These are phyloP conservation scores for Colletotrichum gigasporum DNA, from an alignment of 2,329 filamentous ascomycete genomes.

Conservation along the genomic window DNA sequence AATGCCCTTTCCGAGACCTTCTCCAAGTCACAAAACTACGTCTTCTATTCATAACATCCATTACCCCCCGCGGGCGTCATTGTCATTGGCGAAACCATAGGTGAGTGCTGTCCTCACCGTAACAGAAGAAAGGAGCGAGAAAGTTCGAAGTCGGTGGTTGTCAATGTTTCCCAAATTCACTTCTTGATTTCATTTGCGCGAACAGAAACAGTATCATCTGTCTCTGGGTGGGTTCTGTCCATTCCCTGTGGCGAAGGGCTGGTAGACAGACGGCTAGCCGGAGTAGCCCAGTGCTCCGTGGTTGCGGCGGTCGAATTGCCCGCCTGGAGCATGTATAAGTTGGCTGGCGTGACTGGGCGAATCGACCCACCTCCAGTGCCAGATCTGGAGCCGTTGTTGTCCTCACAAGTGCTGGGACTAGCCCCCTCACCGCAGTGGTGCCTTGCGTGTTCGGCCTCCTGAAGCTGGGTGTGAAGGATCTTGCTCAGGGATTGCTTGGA, in stretches of 20 bases:
- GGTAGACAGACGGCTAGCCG: conserved; percentile 23
- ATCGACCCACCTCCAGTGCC: not conserved
- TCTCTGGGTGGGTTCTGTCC: not conserved
- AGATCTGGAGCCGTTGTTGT: not conserved
- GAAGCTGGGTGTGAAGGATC: not conserved
- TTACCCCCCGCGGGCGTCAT: not conserved
- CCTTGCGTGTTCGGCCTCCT: conserved; percentile 8
- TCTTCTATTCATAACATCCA: conserved; percentile 11
- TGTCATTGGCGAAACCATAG: conserved; percentile 1
- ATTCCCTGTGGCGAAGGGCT: not conserved
- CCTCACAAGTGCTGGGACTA: not conserved
- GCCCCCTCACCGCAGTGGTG: not conserved
- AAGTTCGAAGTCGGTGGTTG: not conserved
- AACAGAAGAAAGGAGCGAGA: not conserved
- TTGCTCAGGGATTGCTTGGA: not conserved
- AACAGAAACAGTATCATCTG: not conserved
- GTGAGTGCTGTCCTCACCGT: not conserved
- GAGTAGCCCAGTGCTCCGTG: conserved; percentile 26
- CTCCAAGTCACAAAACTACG: conserved; percentile 22
- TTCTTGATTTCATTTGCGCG: not conserved
- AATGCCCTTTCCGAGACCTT: conserved; percentile 7
- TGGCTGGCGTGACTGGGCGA: conserved; percentile 27
- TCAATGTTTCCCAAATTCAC: not conserved
- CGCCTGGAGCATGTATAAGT: not conserved
- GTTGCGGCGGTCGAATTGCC: conserved; percentile 19